A percentile compares a stretch with the other conserved stretches of the same genome.
Conservation (phyloP, 2,329 filamentous ascomycete genomes). For the Exophiala alcalophila region DNA sequence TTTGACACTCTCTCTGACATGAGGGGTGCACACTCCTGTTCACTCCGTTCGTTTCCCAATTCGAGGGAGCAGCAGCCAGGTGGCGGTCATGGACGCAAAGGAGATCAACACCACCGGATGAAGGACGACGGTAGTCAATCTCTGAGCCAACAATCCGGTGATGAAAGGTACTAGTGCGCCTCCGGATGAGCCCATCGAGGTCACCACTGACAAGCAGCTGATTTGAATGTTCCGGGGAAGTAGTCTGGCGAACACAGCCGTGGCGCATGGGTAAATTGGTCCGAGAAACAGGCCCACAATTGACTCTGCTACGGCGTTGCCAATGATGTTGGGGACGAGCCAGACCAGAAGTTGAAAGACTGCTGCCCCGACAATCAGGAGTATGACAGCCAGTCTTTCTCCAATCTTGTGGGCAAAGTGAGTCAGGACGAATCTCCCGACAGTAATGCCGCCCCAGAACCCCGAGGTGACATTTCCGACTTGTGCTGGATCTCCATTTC, state of each 20-base stretch:
- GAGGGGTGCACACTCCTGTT: no score
- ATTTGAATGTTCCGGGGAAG: conserved; percentile 41
- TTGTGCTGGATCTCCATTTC: conserved; percentile 64
- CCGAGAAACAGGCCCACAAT: conserved; percentile 73
- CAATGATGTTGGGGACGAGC: conserved; percentile 37
- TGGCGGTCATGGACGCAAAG: conserved; percentile 53
- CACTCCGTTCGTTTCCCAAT: conserved; percentile 51
- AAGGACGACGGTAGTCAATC: conserved; percentile 48
- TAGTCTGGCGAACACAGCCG: conserved; percentile 33
- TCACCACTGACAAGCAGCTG: conserved; percentile 40
- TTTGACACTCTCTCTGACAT: no score
- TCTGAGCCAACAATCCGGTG: conserved; percentile 49
- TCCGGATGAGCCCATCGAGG: conserved; percentile 42
- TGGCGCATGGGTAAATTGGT: conserved; percentile 69
- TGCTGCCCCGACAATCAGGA: conserved; percentile 59
- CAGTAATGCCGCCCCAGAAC: conserved; percentile 70
- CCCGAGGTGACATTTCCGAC: conserved; percentile 71
- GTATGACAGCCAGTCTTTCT: conserved; percentile 67
- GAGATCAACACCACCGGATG: conserved; percentile 56
- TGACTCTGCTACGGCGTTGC: conserved; percentile 58
- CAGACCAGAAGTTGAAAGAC: conserved; percentile 36
- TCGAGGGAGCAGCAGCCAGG: conserved; percentile 52
- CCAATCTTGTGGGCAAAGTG: conserved; percentile 65
- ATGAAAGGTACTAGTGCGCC: conserved; percentile 47
- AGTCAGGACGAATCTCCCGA: conserved; percentile 70